Evolutionary conservation across 2,329 filamentous ascomycete genomes (phyloP).

Genomic region (Monosporascus sp.): DNA sequence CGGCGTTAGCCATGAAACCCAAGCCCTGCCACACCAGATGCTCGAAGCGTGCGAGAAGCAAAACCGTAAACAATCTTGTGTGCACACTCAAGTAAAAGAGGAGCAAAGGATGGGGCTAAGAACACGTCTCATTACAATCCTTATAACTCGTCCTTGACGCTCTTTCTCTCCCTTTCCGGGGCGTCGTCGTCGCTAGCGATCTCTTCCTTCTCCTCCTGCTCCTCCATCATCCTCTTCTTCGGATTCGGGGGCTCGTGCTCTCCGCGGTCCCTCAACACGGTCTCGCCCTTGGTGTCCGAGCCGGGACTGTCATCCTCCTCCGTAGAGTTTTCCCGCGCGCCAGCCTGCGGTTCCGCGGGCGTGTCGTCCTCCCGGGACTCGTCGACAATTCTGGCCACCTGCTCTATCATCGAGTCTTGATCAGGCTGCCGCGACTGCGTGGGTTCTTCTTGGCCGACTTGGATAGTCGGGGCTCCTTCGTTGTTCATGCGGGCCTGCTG

Average conservation of each 20-base stretch:
- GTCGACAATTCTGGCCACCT: conserved; percentile 52
- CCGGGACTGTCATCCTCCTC: not conserved
- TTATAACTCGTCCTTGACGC: conserved; percentile 36
- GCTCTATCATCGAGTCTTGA: conserved; percentile 38
- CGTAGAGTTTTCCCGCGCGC: not conserved
- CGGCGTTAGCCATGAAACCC: too few species aligned
- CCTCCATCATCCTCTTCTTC: conserved; percentile 26
- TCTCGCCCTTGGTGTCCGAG: conserved; percentile 17
- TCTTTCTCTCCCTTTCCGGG: conserved; percentile 21
- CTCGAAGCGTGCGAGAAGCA: too few species aligned
- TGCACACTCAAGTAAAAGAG: not conserved
- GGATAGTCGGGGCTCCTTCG: conserved; percentile 45
- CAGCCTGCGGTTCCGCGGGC: not conserved
- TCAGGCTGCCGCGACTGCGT: conserved; percentile 16
- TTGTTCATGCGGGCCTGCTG: conserved; percentile 26
- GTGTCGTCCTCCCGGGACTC: conserved; percentile 13
- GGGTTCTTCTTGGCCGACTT: conserved; percentile 32
- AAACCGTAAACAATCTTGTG: too few species aligned
- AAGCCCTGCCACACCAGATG: too few species aligned
- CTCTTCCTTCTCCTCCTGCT: conserved; percentile 6
- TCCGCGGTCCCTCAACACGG: conserved; percentile 27
- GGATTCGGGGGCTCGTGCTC: conserved; percentile 19
- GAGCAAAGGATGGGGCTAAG: not conserved
- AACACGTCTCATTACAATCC: not conserved
- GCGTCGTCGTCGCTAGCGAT: conserved; percentile 4